Percentiles rank a stretch among this genome's conserved stretches.
Evolutionary conservation across 1,284 basidiomycete species (phyloP).

Genomic region (Naganishia cerealis): DNA sequence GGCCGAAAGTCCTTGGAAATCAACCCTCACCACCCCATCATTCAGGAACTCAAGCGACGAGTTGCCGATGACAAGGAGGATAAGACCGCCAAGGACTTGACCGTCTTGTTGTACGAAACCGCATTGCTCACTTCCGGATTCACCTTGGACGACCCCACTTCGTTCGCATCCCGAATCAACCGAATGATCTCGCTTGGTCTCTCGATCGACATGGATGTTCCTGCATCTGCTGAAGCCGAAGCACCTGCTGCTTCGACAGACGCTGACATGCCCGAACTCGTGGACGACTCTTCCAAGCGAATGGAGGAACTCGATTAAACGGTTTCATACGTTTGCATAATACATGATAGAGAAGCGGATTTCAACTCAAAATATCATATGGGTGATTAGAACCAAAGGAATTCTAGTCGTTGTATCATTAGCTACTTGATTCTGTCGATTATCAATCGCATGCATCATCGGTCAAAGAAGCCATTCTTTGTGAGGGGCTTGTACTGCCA

Average conservation of each 20-base stretch:
- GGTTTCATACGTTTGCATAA: not conserved
- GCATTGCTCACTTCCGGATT: conserved; percentile 90
- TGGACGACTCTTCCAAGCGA: conserved; percentile 51
- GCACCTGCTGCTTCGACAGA: conserved; percentile 40
- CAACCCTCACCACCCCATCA: conserved; percentile 89
- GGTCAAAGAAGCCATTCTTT: not conserved
- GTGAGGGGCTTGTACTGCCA: not conserved
- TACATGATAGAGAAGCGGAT: conserved; percentile 21
- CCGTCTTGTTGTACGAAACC: conserved; percentile 94
- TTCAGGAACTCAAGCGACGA: conserved; percentile 94
- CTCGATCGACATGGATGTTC: conserved; percentile 55
- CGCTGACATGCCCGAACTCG: conserved; percentile 47
- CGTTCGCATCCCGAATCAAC: conserved; percentile 94
- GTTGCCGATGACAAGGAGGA: conserved; percentile 95
- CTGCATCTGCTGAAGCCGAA: conserved; percentile 39
- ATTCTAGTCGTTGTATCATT: conserved; percentile 28
- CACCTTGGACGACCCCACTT: conserved; percentile 89
- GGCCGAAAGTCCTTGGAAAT: conserved; percentile 99
- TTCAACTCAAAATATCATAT: conserved; percentile 8
- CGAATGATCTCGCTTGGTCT: conserved; percentile 83
- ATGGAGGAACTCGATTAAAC: conserved; percentile 58
- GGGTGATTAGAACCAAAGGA: conserved; percentile 17
- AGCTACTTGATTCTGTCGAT: conserved; percentile 23
- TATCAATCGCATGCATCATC: conserved; percentile 26
- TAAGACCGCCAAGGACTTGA: conserved; percentile 96